Conservation (phyloP, 768 basidiomycete genomes). For the Krasilnikovozyma curviuscula region DNA sequence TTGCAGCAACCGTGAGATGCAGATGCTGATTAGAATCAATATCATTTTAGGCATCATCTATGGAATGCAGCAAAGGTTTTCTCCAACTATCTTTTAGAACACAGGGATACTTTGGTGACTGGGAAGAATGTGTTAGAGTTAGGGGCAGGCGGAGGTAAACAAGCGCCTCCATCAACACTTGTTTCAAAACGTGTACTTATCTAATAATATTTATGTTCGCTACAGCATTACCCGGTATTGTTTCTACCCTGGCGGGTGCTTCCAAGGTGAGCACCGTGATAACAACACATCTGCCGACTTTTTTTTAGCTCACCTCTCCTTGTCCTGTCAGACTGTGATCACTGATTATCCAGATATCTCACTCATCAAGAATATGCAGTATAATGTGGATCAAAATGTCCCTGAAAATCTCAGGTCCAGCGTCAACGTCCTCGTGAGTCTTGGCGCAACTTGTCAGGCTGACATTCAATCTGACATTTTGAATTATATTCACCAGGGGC, state of each 20-base stretch:
- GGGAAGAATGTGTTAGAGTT: conserved; percentile 53
- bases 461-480: background rate
- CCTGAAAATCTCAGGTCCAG: conserved; percentile 12
- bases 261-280: conserved; percentile 42
- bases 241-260: conserved; percentile 52
- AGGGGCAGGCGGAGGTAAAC: conserved; percentile 65
- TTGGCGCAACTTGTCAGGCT: background rate
- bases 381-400: conserved; percentile 49
- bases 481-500: conserved; percentile 14
- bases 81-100: conserved; percentile 20
- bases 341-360: conserved; percentile 79
- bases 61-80: conserved; percentile 22
- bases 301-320: background rate
- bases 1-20: conserved; percentile 33
- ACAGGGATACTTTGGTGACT: conserved; percentile 17
- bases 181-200: background rate
- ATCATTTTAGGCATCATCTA: conserved; percentile 34
- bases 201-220: background rate
- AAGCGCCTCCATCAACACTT: background rate
- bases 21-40: conserved; percentile 63
- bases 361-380: conserved; percentile 52
- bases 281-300: background rate
- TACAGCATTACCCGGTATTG: conserved; percentile 47
- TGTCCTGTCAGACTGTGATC: conserved; percentile 42
- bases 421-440: conserved; percentile 25